Evolutionary conservation across 345 rosid genomes (phyloP), one percentile per base, ranked within the genome.

Genomic region (Clausena lansium): DNA sequence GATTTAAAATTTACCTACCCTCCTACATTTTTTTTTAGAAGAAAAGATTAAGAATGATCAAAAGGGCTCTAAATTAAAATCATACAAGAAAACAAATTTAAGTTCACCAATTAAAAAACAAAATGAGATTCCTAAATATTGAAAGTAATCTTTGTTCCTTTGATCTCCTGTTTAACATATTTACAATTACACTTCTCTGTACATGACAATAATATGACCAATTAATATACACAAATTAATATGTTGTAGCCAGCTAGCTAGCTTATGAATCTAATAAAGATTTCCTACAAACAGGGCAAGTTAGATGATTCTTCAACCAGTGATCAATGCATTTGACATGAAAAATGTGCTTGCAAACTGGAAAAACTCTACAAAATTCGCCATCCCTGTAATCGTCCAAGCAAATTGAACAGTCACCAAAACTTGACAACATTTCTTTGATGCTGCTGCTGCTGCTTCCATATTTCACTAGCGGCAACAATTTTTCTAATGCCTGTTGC

Each of bases 281-380:
- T 9, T 25, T 25, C 28, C 64, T 60, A 75, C 83, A 78, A 30
- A 75, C 5, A 0, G 79, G 81, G 25, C 84, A 82, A 33, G 81
- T 78, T 6, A 63, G n/a, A 35, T 82, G 72, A 47, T 74, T 58
- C 38, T 25, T 69, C 73, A 82, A 57, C 84, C 81, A 82, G 11
- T 4, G 50, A 57, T 70, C 81, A 3, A 82, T 78, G 33, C 84
- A 82, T 14, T 15, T 11, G n/a, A n/a, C 65, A 70, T 82, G 84
- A 35, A 82, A 82, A 24, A 82, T 61, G 58, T 75, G 82, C 2
- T 78, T 50, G n/a, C 82, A 82, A 0, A 30, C 39, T 19, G 71
- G 78, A 50, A 75, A 45, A 20, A 50, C 70, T 25, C 62, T 47
- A 47, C 70, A 63, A 1, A n/a, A 47, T 5, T 75, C 78, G 10